Conservation (phyloP, 768 basidiomycete species). For the Gautieria morchelliformis region DNA sequence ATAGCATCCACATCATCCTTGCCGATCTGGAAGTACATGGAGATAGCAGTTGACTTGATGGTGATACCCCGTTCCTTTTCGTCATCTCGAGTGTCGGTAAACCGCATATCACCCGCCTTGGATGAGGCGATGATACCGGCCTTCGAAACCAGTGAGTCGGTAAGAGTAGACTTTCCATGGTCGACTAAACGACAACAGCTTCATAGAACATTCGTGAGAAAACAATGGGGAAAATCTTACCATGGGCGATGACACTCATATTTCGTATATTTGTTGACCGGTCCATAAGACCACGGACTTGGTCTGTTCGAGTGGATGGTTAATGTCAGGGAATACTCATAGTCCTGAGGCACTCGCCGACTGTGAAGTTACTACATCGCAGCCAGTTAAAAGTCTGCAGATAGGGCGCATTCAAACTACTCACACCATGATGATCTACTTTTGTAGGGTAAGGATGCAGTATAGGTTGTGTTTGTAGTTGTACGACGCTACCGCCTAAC, state of each 20-base stretch:
- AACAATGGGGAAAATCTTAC: conserved; percentile 31
- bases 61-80: conserved; percentile 99
- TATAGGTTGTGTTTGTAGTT: background rate
- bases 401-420: conserved; percentile 28
- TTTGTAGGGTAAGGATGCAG: conserved; percentile 14
- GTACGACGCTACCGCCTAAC: background rate
- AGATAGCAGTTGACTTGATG: conserved; percentile 99
- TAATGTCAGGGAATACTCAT: conserved; percentile 1
- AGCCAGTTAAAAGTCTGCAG: conserved; percentile 17
- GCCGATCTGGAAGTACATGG: conserved; percentile 96
- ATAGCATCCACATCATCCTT: conserved; percentile 82
- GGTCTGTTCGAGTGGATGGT: conserved; percentile 39
- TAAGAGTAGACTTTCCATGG: conserved; percentile 99
- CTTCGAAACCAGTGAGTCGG: conserved; percentile 97
- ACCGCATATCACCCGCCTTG: conserved; percentile 94
- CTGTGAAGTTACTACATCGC: conserved; percentile 70
- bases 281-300: conserved; percentile 86
- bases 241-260: conserved; percentile 91
- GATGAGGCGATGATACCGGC: conserved; percentile 95
- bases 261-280: conserved; percentile 86
- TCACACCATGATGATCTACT: conserved; percentile 71
- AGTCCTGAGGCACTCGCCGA: conserved; percentile 43
- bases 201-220: conserved; percentile 6
- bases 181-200: conserved; percentile 54
- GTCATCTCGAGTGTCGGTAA: conserved; percentile 94